Evolutionary conservation across 179 eudicot genomes (phyloP).

Genomic region (Amaranthus tricolor): DNA sequence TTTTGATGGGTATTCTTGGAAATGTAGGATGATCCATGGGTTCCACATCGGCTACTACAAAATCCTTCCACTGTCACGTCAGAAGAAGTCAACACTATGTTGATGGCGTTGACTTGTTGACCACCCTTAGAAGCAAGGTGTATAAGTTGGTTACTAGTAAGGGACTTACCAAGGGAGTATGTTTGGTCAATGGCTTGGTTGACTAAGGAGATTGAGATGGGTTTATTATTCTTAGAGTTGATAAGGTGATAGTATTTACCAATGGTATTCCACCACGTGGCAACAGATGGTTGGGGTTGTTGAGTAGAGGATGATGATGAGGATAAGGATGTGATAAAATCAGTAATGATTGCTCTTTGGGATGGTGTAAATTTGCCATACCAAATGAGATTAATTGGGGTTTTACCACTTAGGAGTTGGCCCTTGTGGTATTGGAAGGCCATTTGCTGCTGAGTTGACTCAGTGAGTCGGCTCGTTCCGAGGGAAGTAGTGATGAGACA

Average conservation of each 20-base stretch:
- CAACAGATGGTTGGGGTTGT: constrained; percentile 23
- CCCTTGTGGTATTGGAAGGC: constrained; percentile 54
- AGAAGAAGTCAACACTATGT: constrained; percentile 29
- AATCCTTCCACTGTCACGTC: constrained; percentile 33
- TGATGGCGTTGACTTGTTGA: constrained; percentile 21
- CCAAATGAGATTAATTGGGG: constrained; percentile 59
- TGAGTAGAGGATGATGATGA: background rate
- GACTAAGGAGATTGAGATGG: constrained; percentile 16
- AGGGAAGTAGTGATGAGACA: constrained; percentile 1
- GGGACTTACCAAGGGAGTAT: constrained; percentile 27
- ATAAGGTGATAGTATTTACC: constrained; percentile 25
- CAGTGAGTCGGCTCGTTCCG: constrained; percentile 6
- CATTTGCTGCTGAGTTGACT: constrained; percentile 20
- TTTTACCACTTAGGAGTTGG: constrained; percentile 43
- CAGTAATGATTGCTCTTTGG: constrained; percentile 47
- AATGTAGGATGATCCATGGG: constrained; percentile 27
- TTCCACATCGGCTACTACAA: constrained; percentile 33
- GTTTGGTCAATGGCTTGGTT: constrained; percentile 25
- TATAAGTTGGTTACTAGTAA: constrained; percentile 23
- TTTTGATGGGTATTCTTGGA: background rate
- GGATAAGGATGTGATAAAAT: constrained; percentile 50
- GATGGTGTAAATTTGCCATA: constrained; percentile 60
- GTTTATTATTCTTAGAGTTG: constrained; percentile 1
- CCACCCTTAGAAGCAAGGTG: constrained; percentile 22
- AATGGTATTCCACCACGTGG: constrained; percentile 31